Evolutionary conservation across 345 rosid genomes (phyloP), one percentile per base, ranked within the genome.

Genomic region (Raphanus sativus): DNA sequence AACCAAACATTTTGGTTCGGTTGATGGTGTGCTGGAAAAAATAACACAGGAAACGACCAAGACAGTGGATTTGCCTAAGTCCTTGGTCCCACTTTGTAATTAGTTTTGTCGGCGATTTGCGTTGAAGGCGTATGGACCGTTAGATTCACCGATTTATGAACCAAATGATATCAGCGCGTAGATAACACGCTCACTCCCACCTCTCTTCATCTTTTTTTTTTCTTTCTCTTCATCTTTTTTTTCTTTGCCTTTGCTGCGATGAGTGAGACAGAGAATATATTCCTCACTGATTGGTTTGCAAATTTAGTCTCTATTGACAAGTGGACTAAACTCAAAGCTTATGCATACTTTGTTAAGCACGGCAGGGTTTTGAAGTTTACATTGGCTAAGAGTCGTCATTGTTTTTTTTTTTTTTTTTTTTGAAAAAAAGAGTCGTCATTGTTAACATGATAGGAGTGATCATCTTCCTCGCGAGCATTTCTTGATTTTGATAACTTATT

Each of bases 191-290:
- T 74, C 80, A 81, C 82, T 65, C 65, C 15, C 40, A 38, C 15
- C 67, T 13, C 15, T 59, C 75, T 58, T 30, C 65, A 1, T 38
- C 40, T 45, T 45, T 45, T 45, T 34, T 56, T 56, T 36, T n/a
- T n/a, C n/a, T n/a, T n/a, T 13, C 15, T 59, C 75, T 58, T 30
- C 65, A 1, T 38, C 40, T 45, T 45, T 45, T 45, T 34, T 56
- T 56, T 36, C 36, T 71, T 17, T 54, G 64, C 32, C 32, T 55
- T 69, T 33, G 33, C 78, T 76, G 82, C 75, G 36, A 32, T 34
- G 55, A 28, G 62, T 59, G 16, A 65, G 28, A 67, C 21, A 33
- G 52, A 17, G 91, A 85, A 88, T 88, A 85, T 74, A 78, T 88
- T 85, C 87, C 33, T 38, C 68, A 25, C 72, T 74, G 76, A 75